Evolutionary conservation across 306 rosid species (phyloP).

Genomic region (Vicia faba): DNA sequence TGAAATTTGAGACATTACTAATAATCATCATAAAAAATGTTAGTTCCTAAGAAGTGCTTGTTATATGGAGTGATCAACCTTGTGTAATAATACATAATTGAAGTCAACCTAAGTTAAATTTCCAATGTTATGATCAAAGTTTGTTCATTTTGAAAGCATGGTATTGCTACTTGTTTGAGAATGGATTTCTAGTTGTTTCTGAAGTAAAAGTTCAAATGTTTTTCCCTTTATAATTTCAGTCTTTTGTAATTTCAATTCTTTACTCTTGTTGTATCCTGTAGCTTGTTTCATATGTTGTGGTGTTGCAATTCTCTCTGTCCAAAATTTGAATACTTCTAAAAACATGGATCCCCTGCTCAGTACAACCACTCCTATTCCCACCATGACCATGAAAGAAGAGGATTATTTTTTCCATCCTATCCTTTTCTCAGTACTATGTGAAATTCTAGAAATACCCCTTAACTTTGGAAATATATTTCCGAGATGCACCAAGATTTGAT

Average conservation of each 20-base stretch:
- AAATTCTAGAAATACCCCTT: too few species aligned
- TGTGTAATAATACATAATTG: conserved; percentile 8
- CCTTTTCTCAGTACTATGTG: too few species aligned
- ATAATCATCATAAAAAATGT: neutral
- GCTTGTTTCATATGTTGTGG: neutral
- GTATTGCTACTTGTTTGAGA: neutral
- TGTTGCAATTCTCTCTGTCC: too few species aligned
- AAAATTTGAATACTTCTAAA: too few species aligned
- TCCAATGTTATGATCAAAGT: neutral
- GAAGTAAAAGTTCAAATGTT: too few species aligned
- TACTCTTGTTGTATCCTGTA: neutral
- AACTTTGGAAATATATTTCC: too few species aligned
- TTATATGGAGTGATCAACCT: neutral
- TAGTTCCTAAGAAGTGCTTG: conserved; percentile 13
- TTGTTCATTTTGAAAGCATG: neutral
- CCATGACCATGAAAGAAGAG: too few species aligned
- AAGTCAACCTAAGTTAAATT: neutral
- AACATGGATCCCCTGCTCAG: too few species aligned
- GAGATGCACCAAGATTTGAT: too few species aligned
- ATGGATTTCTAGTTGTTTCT: neutral
- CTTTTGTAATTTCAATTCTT: neutral
- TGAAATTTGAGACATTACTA: neutral
- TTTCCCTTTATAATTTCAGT: neutral
- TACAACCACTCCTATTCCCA: too few species aligned
- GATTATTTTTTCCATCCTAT: too few species aligned